A percentile compares a stretch with the other conserved stretches of the same genome.
Conservation (phyloP, 2,329 filamentous ascomycete species). For the Helotiales sp. region DNA sequence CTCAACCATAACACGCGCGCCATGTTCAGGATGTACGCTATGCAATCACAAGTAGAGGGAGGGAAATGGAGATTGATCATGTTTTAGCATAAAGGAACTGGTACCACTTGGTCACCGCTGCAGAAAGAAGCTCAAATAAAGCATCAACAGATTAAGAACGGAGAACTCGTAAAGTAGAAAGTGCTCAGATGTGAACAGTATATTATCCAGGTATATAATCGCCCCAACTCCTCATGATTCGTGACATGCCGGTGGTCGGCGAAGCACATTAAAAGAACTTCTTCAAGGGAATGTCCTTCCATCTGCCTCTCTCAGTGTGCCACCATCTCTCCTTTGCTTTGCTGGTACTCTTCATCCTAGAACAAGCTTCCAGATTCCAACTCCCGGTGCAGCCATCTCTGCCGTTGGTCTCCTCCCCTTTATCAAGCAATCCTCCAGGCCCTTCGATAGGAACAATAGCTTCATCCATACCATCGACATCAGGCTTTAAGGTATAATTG, state of each 20-base stretch:
- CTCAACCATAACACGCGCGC: too few relatives aligned
- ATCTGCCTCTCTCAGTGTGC: constrained; percentile 32
- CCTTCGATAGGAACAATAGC: constrained; percentile 57
- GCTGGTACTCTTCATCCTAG: constrained; percentile 20
- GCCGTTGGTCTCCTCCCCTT: constrained; percentile 44
- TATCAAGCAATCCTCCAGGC: constrained; percentile 49
- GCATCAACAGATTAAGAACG: too few relatives aligned
- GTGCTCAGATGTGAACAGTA: neutral
- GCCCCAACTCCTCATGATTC: constrained; percentile 2
- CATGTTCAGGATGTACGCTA: too few relatives aligned
- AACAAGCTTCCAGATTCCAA: constrained; percentile 22
- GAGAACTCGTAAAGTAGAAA: too few relatives aligned
- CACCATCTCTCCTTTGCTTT: constrained; percentile 32
- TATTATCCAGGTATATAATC: neutral
- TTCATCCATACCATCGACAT: constrained; percentile 52
- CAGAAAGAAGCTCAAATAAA: too few relatives aligned
- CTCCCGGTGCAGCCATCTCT: constrained; percentile 30
- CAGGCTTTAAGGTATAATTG: constrained; percentile 57
- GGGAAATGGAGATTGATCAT: too few relatives aligned
- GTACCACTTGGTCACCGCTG: too few relatives aligned
- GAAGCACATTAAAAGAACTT: constrained; percentile 25
- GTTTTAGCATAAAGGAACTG: too few relatives aligned
- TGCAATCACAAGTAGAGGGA: too few relatives aligned
- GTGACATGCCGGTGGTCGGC: neutral
- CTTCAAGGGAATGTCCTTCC: constrained; percentile 27